Base-by-base conservation (phyloP, 176 grass and related monocot species). In the Puccinellia tenuiflora region DNA sequence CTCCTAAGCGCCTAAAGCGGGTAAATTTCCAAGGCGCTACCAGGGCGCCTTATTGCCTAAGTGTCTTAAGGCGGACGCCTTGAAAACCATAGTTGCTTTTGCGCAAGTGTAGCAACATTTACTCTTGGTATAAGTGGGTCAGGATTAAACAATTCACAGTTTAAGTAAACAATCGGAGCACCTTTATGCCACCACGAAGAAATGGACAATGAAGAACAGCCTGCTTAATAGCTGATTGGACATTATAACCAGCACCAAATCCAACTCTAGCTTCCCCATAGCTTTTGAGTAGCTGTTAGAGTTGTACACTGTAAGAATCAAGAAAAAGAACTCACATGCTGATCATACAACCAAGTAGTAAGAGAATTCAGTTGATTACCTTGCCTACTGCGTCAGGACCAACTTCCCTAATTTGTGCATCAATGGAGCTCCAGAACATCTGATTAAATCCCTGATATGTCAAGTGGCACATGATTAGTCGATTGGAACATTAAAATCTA, bases 161-260 rank as follows among this genome's bases (percentile, higher is more conserved):
- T 46, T 56, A 53, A 72, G 54, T 61, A 89, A 21, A 70, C 9
- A 77, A 83, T 29, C 26, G 57, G 55, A 68, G 50, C 67, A 98
- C 96, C 93, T 95, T 98, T 79, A 86, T 87, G 73, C 87, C 73
- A 76, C 85, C 88, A 89, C 79, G 55, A 88, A 98, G 77, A 88
- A 90, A 95, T 61, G 93, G 92, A 55, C 85, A 91, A 73, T 95
- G 85, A 55, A 91, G 91, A 51, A 98, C 83, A 73, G 96, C 96
- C 72, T 95, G 96, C 37, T 88, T 93, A 86, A 92, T 90, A 84
- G 96, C 93, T 85, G 92, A 95, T 64, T 93, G 92, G 78, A 92
- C 59, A 54, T 90, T 93, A 88, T 95, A 98, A 74, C 93, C 91
- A 85, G 85, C 96, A 86, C 96, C 93, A 90, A 98, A 95, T 82